Base-by-base conservation (phyloP, 768 basidiomycete genomes). In the Steccherinum ochraceum region DNA sequence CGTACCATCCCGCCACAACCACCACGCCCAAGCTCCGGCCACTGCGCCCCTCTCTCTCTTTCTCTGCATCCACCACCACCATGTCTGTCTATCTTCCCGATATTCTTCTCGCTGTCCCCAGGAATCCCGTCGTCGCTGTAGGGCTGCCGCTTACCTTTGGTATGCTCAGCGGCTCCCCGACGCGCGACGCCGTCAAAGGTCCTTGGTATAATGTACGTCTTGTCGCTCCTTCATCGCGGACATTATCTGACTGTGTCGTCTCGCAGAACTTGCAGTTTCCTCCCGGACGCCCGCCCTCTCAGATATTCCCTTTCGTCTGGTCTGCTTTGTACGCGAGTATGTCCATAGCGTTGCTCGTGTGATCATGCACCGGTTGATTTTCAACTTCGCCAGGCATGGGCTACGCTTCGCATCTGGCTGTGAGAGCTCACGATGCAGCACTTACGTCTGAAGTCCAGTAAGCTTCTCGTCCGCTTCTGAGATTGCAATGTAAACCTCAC, bases 301-400 rank as follows among this genome's bases (percentile, higher is more conserved):
- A 72, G 47, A 74, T 72, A 1, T 85, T 84, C 56, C 79, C 79
- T 10, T 73, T 81, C 48, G 78, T 80, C 12, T 81, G 81, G 82
- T 71, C 77, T 0, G 58, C 70, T 0, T 56, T 83, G 12, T 80
- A 78, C 58, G 50, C 72, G 13, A 67, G 56, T 58, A 35, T 45
- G 53, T 53, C 12, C 18, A 47, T 44, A 3, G 46, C n/a, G 2
- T 24, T 52, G 51, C 49, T n/a, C n/a, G n/a, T n/a, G n/a, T n/a
- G n/a, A n/a, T n/a, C n/a, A n/a, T n/a, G n/a, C n/a, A n/a, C n/a
- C n/a, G n/a, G n/a, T n/a, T n/a, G n/a, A n/a, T n/a, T n/a, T n/a
- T n/a, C n/a, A n/a, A n/a, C n/a, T n/a, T n/a, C n/a, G 18, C 41
- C 40, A 74, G 75, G 72, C 5, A 83, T 86, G 81, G 85, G 85